Conservation (phyloP, 2,329 filamentous ascomycete species). For the Colletotrichum eleusines region DNA sequence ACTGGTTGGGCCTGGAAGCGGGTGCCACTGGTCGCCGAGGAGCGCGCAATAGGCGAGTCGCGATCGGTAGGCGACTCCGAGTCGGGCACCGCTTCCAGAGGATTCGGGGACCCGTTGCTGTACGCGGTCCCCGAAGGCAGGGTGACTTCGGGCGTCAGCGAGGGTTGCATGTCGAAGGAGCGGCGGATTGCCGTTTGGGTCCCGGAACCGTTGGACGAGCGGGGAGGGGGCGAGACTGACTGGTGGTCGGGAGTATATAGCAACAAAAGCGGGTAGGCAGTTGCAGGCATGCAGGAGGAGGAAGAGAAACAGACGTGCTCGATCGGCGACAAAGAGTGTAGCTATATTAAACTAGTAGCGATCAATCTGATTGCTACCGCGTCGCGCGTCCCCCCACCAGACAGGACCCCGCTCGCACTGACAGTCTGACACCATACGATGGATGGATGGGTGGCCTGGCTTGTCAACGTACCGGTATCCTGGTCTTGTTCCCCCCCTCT, state of each 20-base stretch:
- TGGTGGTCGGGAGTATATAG: neutral
- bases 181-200: constrained; percentile 1
- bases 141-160: constrained; percentile 30
- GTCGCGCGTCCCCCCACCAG: neutral
- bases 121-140: constrained; percentile 35
- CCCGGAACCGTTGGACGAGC: neutral
- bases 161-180: constrained; percentile 25
- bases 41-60: constrained; percentile 41
- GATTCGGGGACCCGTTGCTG: constrained; percentile 37
- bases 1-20: constrained; percentile 46
- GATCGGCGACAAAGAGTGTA: constrained; percentile 11
- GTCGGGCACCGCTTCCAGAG: constrained; percentile 24
- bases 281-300: constrained; percentile 23
- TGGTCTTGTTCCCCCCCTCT: neutral
- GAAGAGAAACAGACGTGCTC: neutral
- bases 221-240: neutral
- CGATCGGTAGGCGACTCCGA: constrained; percentile 42
- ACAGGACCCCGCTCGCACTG: constrained; percentile 3
- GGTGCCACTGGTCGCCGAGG: constrained; percentile 42
- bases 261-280: neutral
- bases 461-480: neutral
- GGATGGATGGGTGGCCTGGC: constrained; percentile 22
- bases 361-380: constrained; percentile 1
- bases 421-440: no score
- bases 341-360: neutral